Conservation (phyloP, 1,284 basidiomycete species). For the Melampsora larici-populina region DNA sequence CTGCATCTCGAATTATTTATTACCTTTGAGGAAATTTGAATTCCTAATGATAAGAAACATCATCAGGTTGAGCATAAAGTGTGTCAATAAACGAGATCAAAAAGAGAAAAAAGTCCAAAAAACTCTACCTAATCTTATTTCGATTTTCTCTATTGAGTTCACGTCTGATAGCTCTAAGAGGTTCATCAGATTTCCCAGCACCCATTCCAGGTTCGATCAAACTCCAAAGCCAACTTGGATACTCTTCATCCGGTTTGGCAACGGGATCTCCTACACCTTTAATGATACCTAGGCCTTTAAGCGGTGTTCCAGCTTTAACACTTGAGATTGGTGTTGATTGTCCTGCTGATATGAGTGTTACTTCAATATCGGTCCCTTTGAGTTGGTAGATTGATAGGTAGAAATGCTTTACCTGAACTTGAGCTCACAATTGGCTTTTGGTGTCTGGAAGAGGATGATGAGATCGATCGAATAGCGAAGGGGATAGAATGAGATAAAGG, state of each 20-base stretch:
- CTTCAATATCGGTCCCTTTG: too few relatives aligned
- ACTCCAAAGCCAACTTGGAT: slow-evolving; percentile 53
- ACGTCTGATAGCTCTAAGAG: slow-evolving; percentile 18
- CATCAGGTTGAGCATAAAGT: background rate
- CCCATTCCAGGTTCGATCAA: slow-evolving; percentile 48
- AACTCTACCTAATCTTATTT: slow-evolving; percentile 33
- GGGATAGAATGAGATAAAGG: too few relatives aligned
- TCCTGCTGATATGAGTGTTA: too few relatives aligned
- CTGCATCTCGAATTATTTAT: slow-evolving; percentile 6
- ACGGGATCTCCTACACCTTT: slow-evolving; percentile 53
- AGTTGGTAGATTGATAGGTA: too few relatives aligned
- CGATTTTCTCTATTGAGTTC: slow-evolving; percentile 34
- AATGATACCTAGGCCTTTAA: slow-evolving; percentile 51
- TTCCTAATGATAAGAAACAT: slow-evolving; percentile 9
- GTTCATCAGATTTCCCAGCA: slow-evolving; percentile 19
- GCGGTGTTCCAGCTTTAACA: slow-evolving; percentile 48
- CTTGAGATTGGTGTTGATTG: slow-evolving; percentile 21
- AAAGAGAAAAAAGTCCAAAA: background rate
- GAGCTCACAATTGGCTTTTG: too few relatives aligned
- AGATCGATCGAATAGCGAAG: too few relatives aligned
- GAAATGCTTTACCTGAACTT: too few relatives aligned
- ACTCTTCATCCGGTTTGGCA: slow-evolving; percentile 50
- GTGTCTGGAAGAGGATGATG: too few relatives aligned
- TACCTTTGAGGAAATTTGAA: slow-evolving; percentile 31
- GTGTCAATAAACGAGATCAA: background rate